Evolutionary conservation across 192 early-diverging fungal genomes (phyloP).

Genomic region (Backusella tuberculispora): DNA sequence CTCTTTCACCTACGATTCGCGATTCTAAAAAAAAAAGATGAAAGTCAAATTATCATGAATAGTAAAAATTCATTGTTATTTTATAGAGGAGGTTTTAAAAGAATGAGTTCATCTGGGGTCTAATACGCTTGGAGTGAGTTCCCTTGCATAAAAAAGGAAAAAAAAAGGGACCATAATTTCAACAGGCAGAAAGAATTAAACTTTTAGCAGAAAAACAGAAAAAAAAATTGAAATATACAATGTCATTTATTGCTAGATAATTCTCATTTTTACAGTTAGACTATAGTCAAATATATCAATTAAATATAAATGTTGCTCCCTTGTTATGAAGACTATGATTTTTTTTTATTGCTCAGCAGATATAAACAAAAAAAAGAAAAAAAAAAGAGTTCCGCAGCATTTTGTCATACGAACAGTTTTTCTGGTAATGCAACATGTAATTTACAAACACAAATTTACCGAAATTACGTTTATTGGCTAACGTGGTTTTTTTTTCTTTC

Average conservation of each 20-base stretch:
- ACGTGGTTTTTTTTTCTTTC: neutral
- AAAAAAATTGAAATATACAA: neutral
- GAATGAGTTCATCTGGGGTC: no score
- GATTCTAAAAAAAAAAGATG: no score
- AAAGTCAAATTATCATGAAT: no score
- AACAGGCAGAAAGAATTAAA: neutral
- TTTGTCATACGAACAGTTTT: neutral
- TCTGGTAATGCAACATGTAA: no score
- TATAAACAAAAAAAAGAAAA: neutral
- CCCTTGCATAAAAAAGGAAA: neutral
- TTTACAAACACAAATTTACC: neutral
- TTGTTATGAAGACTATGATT: no score
- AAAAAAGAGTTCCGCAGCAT: slow-evolving; percentile 4
- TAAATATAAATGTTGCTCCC: neutral
- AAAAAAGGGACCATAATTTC: neutral
- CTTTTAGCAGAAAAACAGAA: neutral
- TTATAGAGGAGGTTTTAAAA: no score
- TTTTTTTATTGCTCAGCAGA: neutral
- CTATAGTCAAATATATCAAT: no score
- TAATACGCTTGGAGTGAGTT: neutral
- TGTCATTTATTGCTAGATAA: neutral
- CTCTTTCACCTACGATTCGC: no score
- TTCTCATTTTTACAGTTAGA: neutral
- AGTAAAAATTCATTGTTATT: no score
- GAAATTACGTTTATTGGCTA: neutral